Percentiles rank a stretch among this genome's conserved stretches.
phyloP scores from a whole-genome alignment of 257 asterid genomes.

The Rauvolfia tetraphylla region DNA sequence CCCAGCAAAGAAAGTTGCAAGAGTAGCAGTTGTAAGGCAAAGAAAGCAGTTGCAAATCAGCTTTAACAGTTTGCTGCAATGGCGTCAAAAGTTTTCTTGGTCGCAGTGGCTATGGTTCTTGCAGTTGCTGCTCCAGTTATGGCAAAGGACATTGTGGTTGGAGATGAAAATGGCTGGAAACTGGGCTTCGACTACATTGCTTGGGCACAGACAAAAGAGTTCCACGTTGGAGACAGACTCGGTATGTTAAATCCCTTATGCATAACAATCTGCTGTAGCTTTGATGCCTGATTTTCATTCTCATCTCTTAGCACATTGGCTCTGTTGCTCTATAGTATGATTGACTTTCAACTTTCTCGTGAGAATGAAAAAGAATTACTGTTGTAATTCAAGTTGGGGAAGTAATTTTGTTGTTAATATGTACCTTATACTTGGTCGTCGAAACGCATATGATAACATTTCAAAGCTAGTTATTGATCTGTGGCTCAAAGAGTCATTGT shows the following conservation, averaged over 20 bases:
- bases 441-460: too few relatives aligned
- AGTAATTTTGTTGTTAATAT: too few relatives aligned
- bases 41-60: neutral
- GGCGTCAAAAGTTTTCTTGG: constrained; percentile 5
- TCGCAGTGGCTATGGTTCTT: neutral
- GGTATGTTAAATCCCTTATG: neutral
- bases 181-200: constrained; percentile 17
- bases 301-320: too few relatives aligned
- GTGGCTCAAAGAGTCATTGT: too few relatives aligned
- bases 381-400: too few relatives aligned
- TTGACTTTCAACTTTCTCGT: too few relatives aligned
- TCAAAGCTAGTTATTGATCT: too few relatives aligned
- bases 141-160: constrained; percentile 34
- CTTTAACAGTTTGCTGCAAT: neutral
- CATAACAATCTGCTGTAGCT: too few relatives aligned
- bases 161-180: constrained; percentile 45
- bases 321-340: too few relatives aligned
- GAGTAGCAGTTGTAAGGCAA: neutral
- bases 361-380: too few relatives aligned
- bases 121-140: constrained; percentile 20
- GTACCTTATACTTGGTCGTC: too few relatives aligned
- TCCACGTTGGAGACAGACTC: constrained; percentile 27
- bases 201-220: constrained; percentile 32
- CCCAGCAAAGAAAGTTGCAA: neutral
- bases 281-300: too few relatives aligned